A percentile compares a stretch with the other conserved stretches of the same genome.
Conservation (phyloP, 768 basidiomycete species). For the Xerocomus brunneocitrinus region DNA sequence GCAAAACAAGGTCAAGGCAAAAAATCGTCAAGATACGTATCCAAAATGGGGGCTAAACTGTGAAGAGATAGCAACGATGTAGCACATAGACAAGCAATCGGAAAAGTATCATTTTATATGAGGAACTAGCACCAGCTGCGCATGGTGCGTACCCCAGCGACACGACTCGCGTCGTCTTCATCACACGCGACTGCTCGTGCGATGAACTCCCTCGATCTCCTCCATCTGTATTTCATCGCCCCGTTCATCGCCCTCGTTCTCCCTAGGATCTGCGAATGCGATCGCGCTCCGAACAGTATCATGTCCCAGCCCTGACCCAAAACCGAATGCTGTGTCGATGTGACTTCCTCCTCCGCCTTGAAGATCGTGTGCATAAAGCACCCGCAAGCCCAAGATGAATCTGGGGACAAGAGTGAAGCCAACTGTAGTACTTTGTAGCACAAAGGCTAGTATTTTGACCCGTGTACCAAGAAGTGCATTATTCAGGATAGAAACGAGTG, state of each 20-base stretch:
- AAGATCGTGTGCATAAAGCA: not conserved
- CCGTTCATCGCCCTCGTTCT: not conserved
- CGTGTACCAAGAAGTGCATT: not conserved
- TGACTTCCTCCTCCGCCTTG: not conserved
- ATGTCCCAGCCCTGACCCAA: not conserved
- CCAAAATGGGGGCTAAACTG: constrained; percentile 33
- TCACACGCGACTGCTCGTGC: too few relatives aligned
- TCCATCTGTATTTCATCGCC: not conserved
- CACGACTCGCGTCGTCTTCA: too few relatives aligned
- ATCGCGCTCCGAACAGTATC: not conserved
- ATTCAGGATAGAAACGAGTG: not conserved
- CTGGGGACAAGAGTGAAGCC: not conserved
- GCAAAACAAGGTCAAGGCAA: constrained; percentile 50
- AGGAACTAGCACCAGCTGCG: too few relatives aligned
- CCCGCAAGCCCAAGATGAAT: not conserved
- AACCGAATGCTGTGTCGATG: not conserved
- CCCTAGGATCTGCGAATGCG: not conserved
- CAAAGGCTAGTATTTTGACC: too few relatives aligned
- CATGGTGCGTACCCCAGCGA: too few relatives aligned
- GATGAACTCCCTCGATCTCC: too few relatives aligned
- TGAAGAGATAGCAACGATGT: not conserved
- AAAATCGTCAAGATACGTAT: constrained; percentile 44
- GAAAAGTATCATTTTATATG: too few relatives aligned
- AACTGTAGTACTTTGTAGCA: too few relatives aligned
- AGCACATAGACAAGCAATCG: not conserved